phyloP scores from a whole-genome alignment of 108 stramenopile genomes.

The Cyclotella choctawhatcheeana region DNA sequence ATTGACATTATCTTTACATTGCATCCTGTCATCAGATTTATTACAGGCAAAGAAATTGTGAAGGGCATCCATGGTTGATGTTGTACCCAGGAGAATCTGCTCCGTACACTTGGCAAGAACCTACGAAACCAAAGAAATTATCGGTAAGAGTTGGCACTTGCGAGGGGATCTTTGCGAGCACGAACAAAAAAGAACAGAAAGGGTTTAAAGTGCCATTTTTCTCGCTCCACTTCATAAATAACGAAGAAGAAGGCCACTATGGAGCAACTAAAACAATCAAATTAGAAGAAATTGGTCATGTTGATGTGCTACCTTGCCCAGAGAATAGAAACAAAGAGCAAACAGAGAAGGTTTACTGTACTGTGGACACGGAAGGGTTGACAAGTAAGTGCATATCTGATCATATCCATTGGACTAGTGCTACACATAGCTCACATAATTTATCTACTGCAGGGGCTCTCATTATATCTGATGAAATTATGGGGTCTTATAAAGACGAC shows the following conservation, averaged over 20 bases:
- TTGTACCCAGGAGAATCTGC: constrained; percentile 79
- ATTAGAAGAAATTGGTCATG: constrained; percentile 89
- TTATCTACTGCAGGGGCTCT: constrained; percentile 51
- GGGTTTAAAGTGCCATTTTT: constrained; percentile 18
- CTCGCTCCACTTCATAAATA: constrained; percentile 64
- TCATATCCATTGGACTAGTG: not conserved
- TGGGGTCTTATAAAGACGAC: constrained; percentile 46
- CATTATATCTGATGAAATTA: constrained; percentile 66
- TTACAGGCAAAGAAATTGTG: constrained; percentile 83
- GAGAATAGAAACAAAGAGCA: constrained; percentile 22
- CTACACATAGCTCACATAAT: not conserved
- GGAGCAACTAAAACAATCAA: constrained; percentile 69
- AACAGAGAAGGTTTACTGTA: constrained; percentile 50
- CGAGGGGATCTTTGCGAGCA: constrained; percentile 20
- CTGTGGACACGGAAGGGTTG: constrained; percentile 82
- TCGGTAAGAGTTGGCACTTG: constrained; percentile 68
- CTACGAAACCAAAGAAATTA: constrained; percentile 84
- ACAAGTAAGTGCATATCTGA: constrained; percentile 4
- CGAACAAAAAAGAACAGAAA: constrained; percentile 9
- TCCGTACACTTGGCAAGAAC: constrained; percentile 90
- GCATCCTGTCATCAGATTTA: constrained; percentile 58
- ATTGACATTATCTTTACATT: not conserved
- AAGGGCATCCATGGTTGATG: constrained; percentile 76
- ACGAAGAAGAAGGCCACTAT: constrained; percentile 79
- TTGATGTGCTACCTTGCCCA: constrained; percentile 64